Base-by-base conservation (phyloP, 257 asterid genomes). In the Plectranthus barbatus region DNA sequence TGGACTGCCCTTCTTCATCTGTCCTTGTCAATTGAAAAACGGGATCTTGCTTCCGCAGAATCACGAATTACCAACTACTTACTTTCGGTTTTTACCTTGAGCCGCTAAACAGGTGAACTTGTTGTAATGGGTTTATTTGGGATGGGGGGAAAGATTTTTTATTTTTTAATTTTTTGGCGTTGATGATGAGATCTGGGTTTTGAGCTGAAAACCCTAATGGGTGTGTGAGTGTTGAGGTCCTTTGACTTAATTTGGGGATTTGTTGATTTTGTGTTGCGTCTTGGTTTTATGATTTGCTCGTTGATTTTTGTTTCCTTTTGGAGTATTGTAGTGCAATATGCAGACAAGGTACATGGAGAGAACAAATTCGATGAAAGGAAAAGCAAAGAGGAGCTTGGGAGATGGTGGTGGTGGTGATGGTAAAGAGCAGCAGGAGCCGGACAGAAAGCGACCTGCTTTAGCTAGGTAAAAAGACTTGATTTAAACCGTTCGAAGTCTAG, bases 291-390 rank as follows among this genome's bases (percentile, higher is more conserved):
- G 44, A 36, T 48, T 74, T 56, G 62, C 53, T 68, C 4, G 15
- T 47, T 67, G 31, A 12, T 62, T 21, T 54, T 52, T 61, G 7
- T 17, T 36, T 46, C 1, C 51, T 67, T 66, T 57, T 66, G 2
- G 31, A 5, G 5, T 26, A 26, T 53, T 52, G 51, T 55, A 76
- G 75, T 68, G 74, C 48, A 76, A 83, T 81, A 87, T 90, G 97
- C 94, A 87, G 74, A 90, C 94, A 14, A 79, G 97, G 82, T 83
- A 80, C 62, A 85, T 83, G 90, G 90, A 85, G 40, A 83, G 94
- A 67, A 77, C 81, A 7, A 80, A 80, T 48, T 85, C 90, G 11
- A 85, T 85, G 87, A 85, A 62, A 70, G 84, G 74, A 31, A 69
- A 84, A 60, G 88, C 79, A 39, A 88, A 90, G 78, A 81, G 97